Conservation (phyloP, 106 monocot genomes). For the Platanthera guangdongensis region DNA sequence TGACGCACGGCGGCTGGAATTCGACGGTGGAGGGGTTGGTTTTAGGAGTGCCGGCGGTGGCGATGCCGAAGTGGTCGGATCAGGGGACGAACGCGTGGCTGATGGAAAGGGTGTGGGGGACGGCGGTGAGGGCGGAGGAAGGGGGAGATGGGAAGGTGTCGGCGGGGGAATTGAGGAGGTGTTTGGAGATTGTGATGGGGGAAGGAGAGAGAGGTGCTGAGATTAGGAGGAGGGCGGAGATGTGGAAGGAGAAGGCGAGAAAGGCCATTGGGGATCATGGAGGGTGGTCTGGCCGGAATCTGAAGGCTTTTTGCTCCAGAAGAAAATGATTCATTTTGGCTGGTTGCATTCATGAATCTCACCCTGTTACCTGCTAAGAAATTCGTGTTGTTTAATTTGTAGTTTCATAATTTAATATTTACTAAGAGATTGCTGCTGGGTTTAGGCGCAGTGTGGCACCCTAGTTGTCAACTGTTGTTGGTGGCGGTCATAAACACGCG, state of each 20-base stretch:
- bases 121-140: constrained; percentile 6
- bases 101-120: constrained; percentile 13
- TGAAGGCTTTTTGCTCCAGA: constrained; percentile 3
- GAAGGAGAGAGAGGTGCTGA: background rate
- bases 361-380: background rate
- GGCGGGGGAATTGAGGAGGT: constrained; percentile 1
- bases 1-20: constrained; percentile 35
- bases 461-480: too few relatives aligned
- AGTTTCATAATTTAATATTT: too few relatives aligned
- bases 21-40: constrained; percentile 19
- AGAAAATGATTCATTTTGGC: background rate
- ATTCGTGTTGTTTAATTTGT: background rate
- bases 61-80: background rate
- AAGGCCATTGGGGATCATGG: constrained; percentile 16
- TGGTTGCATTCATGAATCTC: background rate
- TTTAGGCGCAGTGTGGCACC: too few relatives aligned
- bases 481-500: too few relatives aligned
- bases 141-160: background rate
- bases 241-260: constrained; percentile 21
- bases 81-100: constrained; percentile 6
- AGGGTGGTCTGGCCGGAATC: constrained; percentile 22
- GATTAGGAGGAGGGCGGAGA: constrained; percentile 13
- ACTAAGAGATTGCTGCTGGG: too few relatives aligned
- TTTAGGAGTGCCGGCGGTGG: constrained; percentile 5
- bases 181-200: constrained; percentile 10